Evolutionary conservation across 768 basidiomycete genomes (phyloP).

Genomic region (Peribolospora kevripleyi): DNA sequence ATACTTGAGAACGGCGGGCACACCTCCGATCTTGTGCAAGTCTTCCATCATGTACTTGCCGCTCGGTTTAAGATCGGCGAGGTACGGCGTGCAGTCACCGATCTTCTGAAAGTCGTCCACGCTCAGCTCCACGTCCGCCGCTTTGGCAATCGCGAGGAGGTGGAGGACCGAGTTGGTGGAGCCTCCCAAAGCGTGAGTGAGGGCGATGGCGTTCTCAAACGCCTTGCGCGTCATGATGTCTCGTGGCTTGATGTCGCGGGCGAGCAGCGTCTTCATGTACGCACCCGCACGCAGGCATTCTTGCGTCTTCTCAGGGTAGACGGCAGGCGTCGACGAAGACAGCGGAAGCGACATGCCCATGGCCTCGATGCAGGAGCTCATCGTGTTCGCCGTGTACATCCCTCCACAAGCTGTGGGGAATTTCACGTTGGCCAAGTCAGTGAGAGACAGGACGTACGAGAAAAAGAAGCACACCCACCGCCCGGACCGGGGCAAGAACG

Average conservation of each 20-base stretch:
- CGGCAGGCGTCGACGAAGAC: background rate
- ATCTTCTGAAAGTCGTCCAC: conserved; percentile 72
- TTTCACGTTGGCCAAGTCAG: background rate
- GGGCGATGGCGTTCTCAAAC: conserved; percentile 58
- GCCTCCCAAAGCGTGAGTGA: conserved; percentile 55
- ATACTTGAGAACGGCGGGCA: conserved; percentile 65
- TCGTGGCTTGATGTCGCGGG: conserved; percentile 39
- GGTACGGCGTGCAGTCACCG: conserved; percentile 52
- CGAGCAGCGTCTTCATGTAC: conserved; percentile 49
- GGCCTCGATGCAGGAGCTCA: conserved; percentile 62
- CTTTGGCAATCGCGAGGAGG: conserved; percentile 20
- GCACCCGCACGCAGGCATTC: conserved; percentile 57
- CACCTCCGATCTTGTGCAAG: conserved; percentile 58
- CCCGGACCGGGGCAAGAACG: conserved; percentile 68
- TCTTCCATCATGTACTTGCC: conserved; percentile 78
- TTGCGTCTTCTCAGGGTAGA: conserved; percentile 40
- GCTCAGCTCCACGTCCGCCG: conserved; percentile 43
- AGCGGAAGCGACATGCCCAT: conserved; percentile 54
- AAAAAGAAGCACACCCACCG: conserved; percentile 39
- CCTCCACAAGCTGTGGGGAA: background rate
- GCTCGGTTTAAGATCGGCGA: conserved; percentile 31
- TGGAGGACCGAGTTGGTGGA: conserved; percentile 52
- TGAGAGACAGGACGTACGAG: background rate
- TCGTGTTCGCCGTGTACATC: conserved; percentile 45
- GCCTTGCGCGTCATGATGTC: conserved; percentile 43